These are phyloP conservation scores for Fusarium agapanthi DNA, from an alignment of 2,329 filamentous ascomycete genomes.

Conservation along the genomic window DNA sequence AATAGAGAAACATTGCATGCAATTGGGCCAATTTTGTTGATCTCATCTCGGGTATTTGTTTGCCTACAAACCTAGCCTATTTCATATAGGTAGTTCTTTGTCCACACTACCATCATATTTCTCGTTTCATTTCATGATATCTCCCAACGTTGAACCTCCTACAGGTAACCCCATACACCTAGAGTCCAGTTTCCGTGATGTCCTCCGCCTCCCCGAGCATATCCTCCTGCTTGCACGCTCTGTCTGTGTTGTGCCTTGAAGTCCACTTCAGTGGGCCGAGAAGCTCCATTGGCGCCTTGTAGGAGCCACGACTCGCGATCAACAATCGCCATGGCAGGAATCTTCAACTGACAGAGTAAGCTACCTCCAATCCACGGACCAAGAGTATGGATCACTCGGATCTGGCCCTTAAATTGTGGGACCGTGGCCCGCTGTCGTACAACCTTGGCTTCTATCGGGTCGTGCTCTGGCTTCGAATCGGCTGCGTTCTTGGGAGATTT, in stretches of 20 bases:
- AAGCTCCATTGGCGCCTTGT: constrained; percentile 71
- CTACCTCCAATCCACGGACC: constrained; percentile 81
- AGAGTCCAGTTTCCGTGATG: constrained; percentile 67
- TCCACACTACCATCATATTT: background rate
- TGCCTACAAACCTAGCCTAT: background rate
- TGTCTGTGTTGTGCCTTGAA: constrained; percentile 67
- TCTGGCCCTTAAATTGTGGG: constrained; percentile 62
- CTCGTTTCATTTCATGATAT: constrained; percentile 11
- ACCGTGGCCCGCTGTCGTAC: constrained; percentile 46
- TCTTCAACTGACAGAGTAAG: constrained; percentile 72
- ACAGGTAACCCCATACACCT: constrained; percentile 67
- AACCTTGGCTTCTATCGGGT: constrained; percentile 50
- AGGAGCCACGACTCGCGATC: constrained; percentile 77
- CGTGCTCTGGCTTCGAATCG: constrained; percentile 39
- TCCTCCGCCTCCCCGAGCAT: constrained; percentile 50
- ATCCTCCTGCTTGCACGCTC: constrained; percentile 67
- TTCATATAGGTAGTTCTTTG: background rate
- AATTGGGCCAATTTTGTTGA: background rate
- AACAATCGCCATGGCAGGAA: constrained; percentile 73
- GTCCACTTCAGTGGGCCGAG: constrained; percentile 66
- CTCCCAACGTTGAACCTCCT: constrained; percentile 4
- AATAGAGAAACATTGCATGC: background rate
- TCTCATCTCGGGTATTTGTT: constrained; percentile 23
- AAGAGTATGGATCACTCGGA: constrained; percentile 74
- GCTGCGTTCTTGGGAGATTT: constrained; percentile 33